These are phyloP conservation scores for Coniochaeta sp. DNA, from an alignment of 2,329 filamentous ascomycete species.

Conservation along the genomic window DNA sequence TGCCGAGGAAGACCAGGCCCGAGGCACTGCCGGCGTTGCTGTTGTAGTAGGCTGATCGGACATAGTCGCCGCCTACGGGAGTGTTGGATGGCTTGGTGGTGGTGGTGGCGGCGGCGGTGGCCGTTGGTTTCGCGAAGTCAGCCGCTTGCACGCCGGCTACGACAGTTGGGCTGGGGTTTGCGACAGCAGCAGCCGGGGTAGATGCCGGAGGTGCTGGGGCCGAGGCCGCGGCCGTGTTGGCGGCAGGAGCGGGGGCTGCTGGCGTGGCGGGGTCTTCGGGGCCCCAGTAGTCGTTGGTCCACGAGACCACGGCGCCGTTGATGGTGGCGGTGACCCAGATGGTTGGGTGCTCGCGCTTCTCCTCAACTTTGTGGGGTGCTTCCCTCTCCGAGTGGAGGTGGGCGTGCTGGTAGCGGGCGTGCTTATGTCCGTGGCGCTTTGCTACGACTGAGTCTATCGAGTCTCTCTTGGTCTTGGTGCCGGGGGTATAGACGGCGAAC, in stretches of 20 bases:
- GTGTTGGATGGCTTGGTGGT: conserved; percentile 7
- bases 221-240: conserved; percentile 4
- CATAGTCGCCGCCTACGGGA: conserved; percentile 23
- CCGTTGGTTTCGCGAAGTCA: conserved; percentile 3
- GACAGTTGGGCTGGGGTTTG: neutral
- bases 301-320: conserved; percentile 48
- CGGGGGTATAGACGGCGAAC: conserved; percentile 61
- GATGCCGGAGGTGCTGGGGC: conserved; percentile 1
- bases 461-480: conserved; percentile 27
- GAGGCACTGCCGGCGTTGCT: neutral
- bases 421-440: conserved; percentile 3
- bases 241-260: conserved; percentile 17
- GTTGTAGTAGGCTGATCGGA: conserved; percentile 33
- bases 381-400: neutral
- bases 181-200: neutral
- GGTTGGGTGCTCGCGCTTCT: conserved; percentile 37
- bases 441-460: neutral
- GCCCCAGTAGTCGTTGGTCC: conserved; percentile 45
- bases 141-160: neutral
- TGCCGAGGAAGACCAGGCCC: conserved; percentile 40
- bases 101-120: conserved; percentile 5
- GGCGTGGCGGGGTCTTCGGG: neutral
- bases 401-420: conserved; percentile 29
- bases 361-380: conserved; percentile 30
- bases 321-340: conserved; percentile 51